Percentiles rank a stretch among this genome's conserved stretches.
phyloP scores from a whole-genome alignment of 2,329 filamentous ascomycete genomes.

The Septoria petroselini region DNA sequence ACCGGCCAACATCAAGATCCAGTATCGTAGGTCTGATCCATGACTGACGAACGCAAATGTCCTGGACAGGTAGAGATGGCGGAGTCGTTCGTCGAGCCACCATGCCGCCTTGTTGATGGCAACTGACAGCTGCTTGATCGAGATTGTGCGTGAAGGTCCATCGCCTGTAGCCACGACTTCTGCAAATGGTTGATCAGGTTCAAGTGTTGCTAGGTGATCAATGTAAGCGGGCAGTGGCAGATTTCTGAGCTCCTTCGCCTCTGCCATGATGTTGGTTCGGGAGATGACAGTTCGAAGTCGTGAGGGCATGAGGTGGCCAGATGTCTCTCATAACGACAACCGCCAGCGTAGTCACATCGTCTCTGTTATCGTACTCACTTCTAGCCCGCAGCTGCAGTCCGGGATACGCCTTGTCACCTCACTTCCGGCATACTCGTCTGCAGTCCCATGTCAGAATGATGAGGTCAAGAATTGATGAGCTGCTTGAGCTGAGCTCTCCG shows the following conservation, averaged over 20 bases:
- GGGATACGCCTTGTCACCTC: background rate
- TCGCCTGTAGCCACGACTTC: background rate
- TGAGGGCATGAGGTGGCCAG: constrained; percentile 4
- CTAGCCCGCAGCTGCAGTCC: background rate
- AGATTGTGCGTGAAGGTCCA: constrained; percentile 2
- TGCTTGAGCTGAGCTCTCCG: background rate
- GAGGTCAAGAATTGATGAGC: background rate
- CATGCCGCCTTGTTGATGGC: constrained; percentile 20
- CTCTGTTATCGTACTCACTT: background rate
- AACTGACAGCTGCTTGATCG: constrained; percentile 12
- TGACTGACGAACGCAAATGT: constrained; percentile 14
- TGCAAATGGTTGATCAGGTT: constrained; percentile 11
- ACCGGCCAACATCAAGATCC: constrained; percentile 18
- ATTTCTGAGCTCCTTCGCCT: constrained; percentile 2
- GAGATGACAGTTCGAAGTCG: constrained; percentile 10
- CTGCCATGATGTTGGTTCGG: constrained; percentile 8
- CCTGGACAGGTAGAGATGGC: constrained; percentile 6
- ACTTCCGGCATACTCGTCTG: background rate
- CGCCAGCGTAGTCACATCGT: background rate
- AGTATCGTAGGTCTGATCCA: constrained; percentile 17
- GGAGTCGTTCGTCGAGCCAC: constrained; percentile 22
- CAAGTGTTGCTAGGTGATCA: constrained; percentile 6
- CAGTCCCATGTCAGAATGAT: background rate
- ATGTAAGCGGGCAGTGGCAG: constrained; percentile 15
- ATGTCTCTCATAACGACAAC: background rate